Evolutionary conservation across 345 rosid genomes (phyloP).

Genomic region (Sisymbrium altissimum): DNA sequence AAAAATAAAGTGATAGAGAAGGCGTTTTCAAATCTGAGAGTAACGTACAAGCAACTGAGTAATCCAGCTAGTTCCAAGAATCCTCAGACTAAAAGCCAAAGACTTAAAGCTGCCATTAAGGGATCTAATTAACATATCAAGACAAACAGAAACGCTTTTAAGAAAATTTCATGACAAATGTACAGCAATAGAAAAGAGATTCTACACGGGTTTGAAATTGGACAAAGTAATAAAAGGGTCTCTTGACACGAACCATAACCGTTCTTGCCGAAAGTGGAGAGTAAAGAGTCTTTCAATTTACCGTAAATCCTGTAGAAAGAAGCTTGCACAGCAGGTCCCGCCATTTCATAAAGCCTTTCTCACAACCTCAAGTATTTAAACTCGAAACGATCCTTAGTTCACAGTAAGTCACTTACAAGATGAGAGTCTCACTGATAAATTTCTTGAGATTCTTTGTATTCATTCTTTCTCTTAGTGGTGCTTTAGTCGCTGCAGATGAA

Average conservation of each 20-base stretch:
- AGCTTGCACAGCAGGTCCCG: background rate
- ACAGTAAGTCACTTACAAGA: conserved; percentile 3
- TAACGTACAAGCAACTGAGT: conserved; percentile 15
- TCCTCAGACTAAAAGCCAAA: conserved; percentile 18
- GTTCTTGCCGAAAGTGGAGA: background rate
- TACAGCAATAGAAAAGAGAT: background rate
- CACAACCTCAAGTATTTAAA: conserved; percentile 25
- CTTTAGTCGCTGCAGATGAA: conserved; percentile 10
- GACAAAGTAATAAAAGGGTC: conserved; percentile 9
- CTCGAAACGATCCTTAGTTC: background rate
- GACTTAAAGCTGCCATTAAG: conserved; percentile 11
- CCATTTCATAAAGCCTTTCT: background rate
- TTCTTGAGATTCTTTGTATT: conserved; percentile 12
- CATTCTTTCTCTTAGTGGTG: conserved; percentile 19
- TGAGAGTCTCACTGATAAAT: conserved; percentile 23
- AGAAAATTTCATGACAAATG: conserved; percentile 21
- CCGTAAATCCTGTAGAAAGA: conserved; percentile 10
- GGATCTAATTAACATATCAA: background rate
- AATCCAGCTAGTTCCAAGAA: conserved; percentile 15
- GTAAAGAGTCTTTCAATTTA: background rate
- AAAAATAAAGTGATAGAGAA: background rate
- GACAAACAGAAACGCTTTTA: conserved; percentile 18
- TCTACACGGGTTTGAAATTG: conserved; percentile 11
- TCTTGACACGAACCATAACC: conserved; percentile 36
- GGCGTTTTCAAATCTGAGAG: conserved; percentile 12